Base-by-base conservation (phyloP, 1,284 basidiomycete genomes). In the Hemileia vastatrix region DNA sequence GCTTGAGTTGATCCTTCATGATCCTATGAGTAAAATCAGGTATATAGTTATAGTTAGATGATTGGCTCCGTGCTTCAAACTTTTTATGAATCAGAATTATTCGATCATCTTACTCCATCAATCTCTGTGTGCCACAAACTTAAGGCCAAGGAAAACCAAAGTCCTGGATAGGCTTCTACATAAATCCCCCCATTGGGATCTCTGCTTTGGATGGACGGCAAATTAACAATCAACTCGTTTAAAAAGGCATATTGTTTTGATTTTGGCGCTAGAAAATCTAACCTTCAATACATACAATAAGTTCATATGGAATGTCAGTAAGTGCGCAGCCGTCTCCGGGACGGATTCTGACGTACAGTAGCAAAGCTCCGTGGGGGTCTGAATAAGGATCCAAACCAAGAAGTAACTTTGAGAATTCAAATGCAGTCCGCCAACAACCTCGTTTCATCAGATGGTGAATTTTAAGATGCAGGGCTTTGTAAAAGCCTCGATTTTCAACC, bases 401-500 rank as follows among this genome's bases (percentile, higher is more conserved):
- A 50, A 95, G 78, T 0, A 95, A 80, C 43, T 86, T 83, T 1
- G 87, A 84, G 71, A 90, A 91, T 75, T 93, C 90, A 74, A 93
- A 92, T 0, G 90, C 84, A 0, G 92, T 91, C 6, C 88, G 82
- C 64, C 86, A 83, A 67, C 88, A 88, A 1, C 92, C 92, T 24
- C 92, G 80, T n/a, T 89, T 83, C 60, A 87, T 85, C 4, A 93
- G 54, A 13, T 66, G 40, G 13, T 24, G 54, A 4, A 69, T 40
- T 24, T 71, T 69, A 8, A 67, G 63, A 1, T 70, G 68, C n/a
- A 75, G 54, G 4, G 70, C 73, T 43, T 90, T 81, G 77, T 84
- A 91, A 73, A 92, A 87, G 0, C 86, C 85, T n/a, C 89, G 79
- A 69, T 89, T 91, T 72, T 91, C 88, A 9, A 90, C 85, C 18